Evolutionary conservation across 129 eudicot species (phyloP), one percentile per base, ranked within the genome.

Genomic region (Chrysanthemum seticuspe): DNA sequence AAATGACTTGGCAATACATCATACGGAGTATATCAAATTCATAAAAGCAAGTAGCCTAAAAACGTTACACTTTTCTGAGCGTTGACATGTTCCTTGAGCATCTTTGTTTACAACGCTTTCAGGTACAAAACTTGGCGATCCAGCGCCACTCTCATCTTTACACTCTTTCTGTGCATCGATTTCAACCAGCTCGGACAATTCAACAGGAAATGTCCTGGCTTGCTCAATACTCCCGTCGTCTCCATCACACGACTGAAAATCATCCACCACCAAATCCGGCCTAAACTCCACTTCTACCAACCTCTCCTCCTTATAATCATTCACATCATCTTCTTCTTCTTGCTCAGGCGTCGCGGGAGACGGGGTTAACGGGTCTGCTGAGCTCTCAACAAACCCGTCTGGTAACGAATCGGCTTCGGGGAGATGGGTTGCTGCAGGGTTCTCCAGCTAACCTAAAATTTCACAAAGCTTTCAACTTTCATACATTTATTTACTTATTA

Each of bases 341-440:
- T 73, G 72, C 19, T 82, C 88, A 1, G 71, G 71, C 5, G 69
- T 40, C 15, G 78, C 65, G 0, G 83, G 75, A 29, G 71, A 71
- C 56, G 83, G 71, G n/a, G 73, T 72, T 68, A 79, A 14, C 25
- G 81, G 78, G 2, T 83, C 91, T 19, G 76, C 76, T 1, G 87
- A 73, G 75, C 89, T 83, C 16, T 88, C 91, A 54, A 91, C 91
- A 76, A 91, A 91, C 4, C 97, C 97, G 71, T 91, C 95, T 4
- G 97, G 97, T 79, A 91, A 78, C 3, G 95, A 83, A 75, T 87
- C 89, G 2, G 74, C 97, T 72, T 87, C 97, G 0, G 97, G 97
- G n/a, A 91, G 89, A 78, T 80, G 89, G 74, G 84, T 78, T 49
- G 79, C 95, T 13, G 82, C 87, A 19, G 83, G 73, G 57, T 87